A percentile compares a stretch with the other conserved stretches of the same genome.
These are phyloP conservation scores for Lecanoromycetidae sp. DNA, from an alignment of 2,329 filamentous ascomycete genomes.

Conservation along the genomic window DNA sequence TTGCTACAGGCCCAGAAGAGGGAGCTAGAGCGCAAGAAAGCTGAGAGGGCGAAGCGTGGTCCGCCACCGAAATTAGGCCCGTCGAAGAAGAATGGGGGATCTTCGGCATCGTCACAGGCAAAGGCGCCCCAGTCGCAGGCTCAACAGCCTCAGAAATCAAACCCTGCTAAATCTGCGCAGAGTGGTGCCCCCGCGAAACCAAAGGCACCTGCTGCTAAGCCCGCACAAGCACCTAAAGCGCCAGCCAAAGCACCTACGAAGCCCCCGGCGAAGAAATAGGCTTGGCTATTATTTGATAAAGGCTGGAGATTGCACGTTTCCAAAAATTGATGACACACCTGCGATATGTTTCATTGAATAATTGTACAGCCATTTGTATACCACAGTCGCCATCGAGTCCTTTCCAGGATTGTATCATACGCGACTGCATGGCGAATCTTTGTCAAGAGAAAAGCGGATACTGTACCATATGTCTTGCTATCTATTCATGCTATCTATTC, in stretches of 20 bases:
- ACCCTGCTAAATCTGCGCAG: slow-evolving; percentile 7
- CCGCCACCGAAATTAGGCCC: slow-evolving; percentile 14
- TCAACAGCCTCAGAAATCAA: slow-evolving; percentile 1
- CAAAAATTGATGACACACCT: too few species aligned
- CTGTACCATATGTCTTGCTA: too few species aligned
- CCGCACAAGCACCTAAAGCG: slow-evolving; percentile 6
- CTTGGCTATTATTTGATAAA: too few species aligned
- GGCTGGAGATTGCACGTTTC: too few species aligned
- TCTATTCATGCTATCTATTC: too few species aligned
- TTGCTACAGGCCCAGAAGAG: slow-evolving; percentile 14
- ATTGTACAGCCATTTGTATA: too few species aligned
- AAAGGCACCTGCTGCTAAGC: slow-evolving; percentile 6
- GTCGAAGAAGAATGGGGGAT: slow-evolving; percentile 7
- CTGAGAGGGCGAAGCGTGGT: slow-evolving; percentile 8
- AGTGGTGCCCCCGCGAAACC: slow-evolving; percentile 8
- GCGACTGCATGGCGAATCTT: too few species aligned
- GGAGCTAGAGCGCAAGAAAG: slow-evolving; percentile 13
- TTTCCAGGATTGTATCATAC: too few species aligned
- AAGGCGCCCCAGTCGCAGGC: slow-evolving; percentile 5
- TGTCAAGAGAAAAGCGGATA: too few species aligned
- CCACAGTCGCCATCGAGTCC: too few species aligned
- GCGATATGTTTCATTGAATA: too few species aligned
- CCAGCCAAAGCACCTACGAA: slow-evolving; percentile 12
- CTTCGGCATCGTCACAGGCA: background rate
- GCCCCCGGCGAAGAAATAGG: background rate